phyloP scores from a whole-genome alignment of 495 filamentous ascomycete species.

The Pyrenula massariospora region DNA sequence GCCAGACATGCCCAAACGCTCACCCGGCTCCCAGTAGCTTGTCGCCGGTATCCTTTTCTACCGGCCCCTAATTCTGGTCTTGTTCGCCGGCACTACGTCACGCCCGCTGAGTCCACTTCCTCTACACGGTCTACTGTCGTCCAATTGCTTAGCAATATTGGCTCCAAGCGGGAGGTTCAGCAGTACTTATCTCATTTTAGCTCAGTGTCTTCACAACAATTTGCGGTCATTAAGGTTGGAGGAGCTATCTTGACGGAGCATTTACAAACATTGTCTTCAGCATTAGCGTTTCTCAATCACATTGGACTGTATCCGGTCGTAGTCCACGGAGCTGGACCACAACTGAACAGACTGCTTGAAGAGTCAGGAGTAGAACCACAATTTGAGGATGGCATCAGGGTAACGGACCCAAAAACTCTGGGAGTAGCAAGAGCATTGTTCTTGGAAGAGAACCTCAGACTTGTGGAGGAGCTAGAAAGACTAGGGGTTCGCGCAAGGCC shows the following conservation, averaged over 20 bases:
- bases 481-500: conserved; percentile 86
- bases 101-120: conserved; percentile 32
- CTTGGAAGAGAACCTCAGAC: conserved; percentile 89
- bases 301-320: conserved; percentile 94
- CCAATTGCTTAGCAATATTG: conserved; percentile 89
- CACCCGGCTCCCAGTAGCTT: conserved; percentile 1
- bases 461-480: conserved; percentile 83
- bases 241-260: conserved; percentile 96
- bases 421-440: conserved; percentile 85
- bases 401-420: conserved; percentile 93
- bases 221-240: conserved; percentile 98
- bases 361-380: conserved; percentile 88
- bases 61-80: conserved; percentile 16
- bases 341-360: conserved; percentile 88
- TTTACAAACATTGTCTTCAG: conserved; percentile 76
- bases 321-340: conserved; percentile 91
- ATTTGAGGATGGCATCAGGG: conserved; percentile 91
- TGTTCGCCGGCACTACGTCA: conserved; percentile 33
- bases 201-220: conserved; percentile 93
- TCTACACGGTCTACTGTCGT: conserved; percentile 81
- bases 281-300: conserved; percentile 85
- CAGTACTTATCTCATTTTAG: conserved; percentile 98
- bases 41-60: conserved; percentile 36
- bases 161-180: conserved; percentile 93
- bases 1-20: background rate